Evolutionary conservation across 768 basidiomycete species (phyloP).

Genomic region (Mycena epipterygia): DNA sequence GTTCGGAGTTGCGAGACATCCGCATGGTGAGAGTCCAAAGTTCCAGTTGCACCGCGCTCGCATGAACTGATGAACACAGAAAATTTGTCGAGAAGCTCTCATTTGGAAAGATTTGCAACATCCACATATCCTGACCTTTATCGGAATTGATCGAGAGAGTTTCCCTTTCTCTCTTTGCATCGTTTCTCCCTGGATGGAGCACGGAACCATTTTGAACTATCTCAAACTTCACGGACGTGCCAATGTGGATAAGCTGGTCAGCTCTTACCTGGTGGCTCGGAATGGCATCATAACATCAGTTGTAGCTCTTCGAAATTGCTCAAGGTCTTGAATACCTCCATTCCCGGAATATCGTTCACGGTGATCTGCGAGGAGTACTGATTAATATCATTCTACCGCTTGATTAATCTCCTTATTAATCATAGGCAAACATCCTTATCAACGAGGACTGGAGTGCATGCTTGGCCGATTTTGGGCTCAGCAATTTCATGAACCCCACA

Average conservation of each 20-base stretch:
- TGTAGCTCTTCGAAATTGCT: not conserved
- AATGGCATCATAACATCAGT: not conserved
- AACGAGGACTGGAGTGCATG: not conserved
- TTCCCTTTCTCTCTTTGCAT: not conserved
- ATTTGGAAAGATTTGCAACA: not conserved
- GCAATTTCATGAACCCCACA: not conserved
- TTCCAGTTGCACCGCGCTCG: too few relatives aligned
- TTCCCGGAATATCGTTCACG: not conserved
- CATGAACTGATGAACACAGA: not conserved
- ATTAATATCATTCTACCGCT: not conserved
- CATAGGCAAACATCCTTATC: not conserved
- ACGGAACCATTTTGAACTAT: too few relatives aligned
- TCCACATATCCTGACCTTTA: not conserved
- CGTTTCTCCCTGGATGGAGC: too few relatives aligned
- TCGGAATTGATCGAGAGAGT: not conserved
- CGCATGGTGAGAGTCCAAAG: too few relatives aligned
- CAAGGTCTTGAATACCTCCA: not conserved
- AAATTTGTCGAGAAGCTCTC: not conserved
- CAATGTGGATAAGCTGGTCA: not conserved
- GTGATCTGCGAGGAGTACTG: not conserved
- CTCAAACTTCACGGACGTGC: not conserved
- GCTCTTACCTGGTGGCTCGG: not conserved
- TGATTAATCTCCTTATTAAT: not conserved
- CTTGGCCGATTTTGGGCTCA: not conserved
- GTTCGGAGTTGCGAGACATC: too few relatives aligned